Conservation (phyloP, 768 basidiomycete species). For the Cystofilobasidium bisporidii region DNA sequence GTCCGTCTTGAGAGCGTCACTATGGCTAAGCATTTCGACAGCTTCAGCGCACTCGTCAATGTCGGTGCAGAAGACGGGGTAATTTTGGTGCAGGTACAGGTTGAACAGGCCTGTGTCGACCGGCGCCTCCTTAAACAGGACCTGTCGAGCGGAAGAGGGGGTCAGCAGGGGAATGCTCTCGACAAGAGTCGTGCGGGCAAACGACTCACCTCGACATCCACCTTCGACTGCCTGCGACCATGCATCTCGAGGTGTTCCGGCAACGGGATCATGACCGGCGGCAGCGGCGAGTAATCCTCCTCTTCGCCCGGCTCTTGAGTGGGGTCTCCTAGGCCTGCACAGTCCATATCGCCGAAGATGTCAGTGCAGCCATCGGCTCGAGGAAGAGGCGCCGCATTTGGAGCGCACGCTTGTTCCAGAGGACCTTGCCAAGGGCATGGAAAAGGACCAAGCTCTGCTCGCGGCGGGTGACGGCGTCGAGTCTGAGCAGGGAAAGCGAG, state of each 20-base stretch:
- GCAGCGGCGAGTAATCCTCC: constrained; percentile 47
- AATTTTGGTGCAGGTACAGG: constrained; percentile 89
- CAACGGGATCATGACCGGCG: constrained; percentile 39
- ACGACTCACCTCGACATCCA: constrained; percentile 58
- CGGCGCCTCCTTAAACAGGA: constrained; percentile 69
- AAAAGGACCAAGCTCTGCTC: constrained; percentile 83
- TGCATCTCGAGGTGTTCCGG: constrained; percentile 55
- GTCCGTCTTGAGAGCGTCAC: constrained; percentile 39
- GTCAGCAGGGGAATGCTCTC: too few species aligned
- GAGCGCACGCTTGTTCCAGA: constrained; percentile 93
- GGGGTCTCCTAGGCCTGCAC: constrained; percentile 37
- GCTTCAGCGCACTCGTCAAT: constrained; percentile 50
- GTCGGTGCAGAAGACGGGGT: constrained; percentile 68
- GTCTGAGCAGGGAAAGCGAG: constrained; percentile 32
- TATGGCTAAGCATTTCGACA: constrained; percentile 35
- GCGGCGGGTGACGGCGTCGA: constrained; percentile 67
- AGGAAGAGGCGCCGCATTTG: too few species aligned
- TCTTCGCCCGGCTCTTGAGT: constrained; percentile 53
- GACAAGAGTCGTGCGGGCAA: too few species aligned
- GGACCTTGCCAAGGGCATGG: constrained; percentile 81
- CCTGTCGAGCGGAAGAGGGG: too few species aligned
- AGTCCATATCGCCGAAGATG: too few species aligned
- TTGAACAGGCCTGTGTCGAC: constrained; percentile 84
- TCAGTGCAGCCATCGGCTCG: too few species aligned
- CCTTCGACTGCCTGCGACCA: constrained; percentile 58